Evolutionary conservation across 768 basidiomycete species (phyloP), one percentile per base, ranked within the genome.

Genomic region (Neoboletus subvelutipes): DNA sequence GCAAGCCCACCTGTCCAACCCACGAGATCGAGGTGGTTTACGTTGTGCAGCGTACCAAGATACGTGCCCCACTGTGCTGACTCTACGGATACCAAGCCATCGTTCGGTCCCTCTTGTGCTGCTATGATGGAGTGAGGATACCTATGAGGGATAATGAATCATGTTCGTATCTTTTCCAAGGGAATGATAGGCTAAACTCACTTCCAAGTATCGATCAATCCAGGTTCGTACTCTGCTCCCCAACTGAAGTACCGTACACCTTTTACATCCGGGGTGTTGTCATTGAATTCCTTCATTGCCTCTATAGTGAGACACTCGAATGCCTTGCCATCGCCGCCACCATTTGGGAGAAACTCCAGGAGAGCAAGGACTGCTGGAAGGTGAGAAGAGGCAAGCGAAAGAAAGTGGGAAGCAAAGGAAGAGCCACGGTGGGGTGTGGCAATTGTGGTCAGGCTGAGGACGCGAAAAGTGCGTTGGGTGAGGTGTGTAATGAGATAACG

Each of bases 31-130:
- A 96, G 82, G 68, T 99, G 97, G 65, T 92, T 96, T 17, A 97
- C 97, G 55, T 89, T 81, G 37, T 83, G 79, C 20, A 99, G 77
- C 2, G 96, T 98, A n/a, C 94, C 97, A 50, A 92, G 82, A 68
- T 98, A 98, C 18, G 88, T 93, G 37, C 97, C 97, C 94, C 95
- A 96, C 78, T 86, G 85, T 3, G 94, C 86, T 5, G 92, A 93
- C 57, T 86, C 77, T 43, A 96, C 85, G 45, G 87, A 89, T 45
- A 99, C 96, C 46, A 99, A 80, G 1, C 97, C 97, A 70, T 98
- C 94, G 65, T 98, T 97, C 33, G 91, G 85, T 18, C 95, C 96
- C 74, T 97, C 94, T 67, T 89, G 87, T 64, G 88, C 85, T 20
- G 87, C 71, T 45, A 94, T 88, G 29, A 96, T 85, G 8, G 84